Conservation (phyloP, 768 basidiomycete genomes). For the Termitomyces sp. region DNA sequence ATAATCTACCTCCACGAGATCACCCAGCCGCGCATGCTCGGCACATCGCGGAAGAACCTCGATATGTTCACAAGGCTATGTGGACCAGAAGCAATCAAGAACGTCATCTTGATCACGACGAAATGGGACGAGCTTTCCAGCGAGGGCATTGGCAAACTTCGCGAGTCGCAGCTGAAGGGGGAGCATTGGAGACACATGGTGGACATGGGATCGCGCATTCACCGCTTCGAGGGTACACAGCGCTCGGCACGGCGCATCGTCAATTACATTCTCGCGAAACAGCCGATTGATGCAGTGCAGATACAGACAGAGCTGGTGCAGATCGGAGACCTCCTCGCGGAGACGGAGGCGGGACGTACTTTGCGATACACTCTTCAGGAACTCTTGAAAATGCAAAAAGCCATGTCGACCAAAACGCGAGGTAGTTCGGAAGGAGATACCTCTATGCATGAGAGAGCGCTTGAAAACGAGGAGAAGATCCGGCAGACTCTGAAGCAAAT, state of each 20-base stretch:
- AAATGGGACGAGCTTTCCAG: slow-evolving; percentile 36
- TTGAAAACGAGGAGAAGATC: slow-evolving; percentile 11
- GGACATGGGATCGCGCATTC: slow-evolving; percentile 9
- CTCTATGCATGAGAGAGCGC: background rate
- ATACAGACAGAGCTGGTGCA: slow-evolving; percentile 13
- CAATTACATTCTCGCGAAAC: slow-evolving; percentile 10
- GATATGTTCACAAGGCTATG: slow-evolving; percentile 45
- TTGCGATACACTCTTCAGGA: slow-evolving; percentile 12
- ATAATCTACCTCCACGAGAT: slow-evolving; percentile 26
- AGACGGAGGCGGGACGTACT: slow-evolving; percentile 12
- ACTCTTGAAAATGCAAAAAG: slow-evolving; percentile 10
- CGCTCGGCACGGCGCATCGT: slow-evolving; percentile 11
- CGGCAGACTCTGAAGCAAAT: slow-evolving; percentile 11
- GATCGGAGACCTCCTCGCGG: slow-evolving; percentile 10
- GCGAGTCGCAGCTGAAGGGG: slow-evolving; percentile 11
- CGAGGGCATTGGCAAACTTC: slow-evolving; percentile 3
- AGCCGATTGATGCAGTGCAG: slow-evolving; percentile 9
- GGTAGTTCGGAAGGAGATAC: background rate
- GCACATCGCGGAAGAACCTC: slow-evolving; percentile 38
- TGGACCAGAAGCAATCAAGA: slow-evolving; percentile 35
- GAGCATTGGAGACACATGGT: slow-evolving; percentile 15
- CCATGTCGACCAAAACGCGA: background rate
- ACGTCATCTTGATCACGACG: slow-evolving; percentile 43
- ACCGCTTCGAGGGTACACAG: slow-evolving; percentile 11
- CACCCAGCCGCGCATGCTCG: slow-evolving; percentile 33